Evolutionary conservation across 257 asterid species (phyloP).

Genomic region (Echium plantagineum): DNA sequence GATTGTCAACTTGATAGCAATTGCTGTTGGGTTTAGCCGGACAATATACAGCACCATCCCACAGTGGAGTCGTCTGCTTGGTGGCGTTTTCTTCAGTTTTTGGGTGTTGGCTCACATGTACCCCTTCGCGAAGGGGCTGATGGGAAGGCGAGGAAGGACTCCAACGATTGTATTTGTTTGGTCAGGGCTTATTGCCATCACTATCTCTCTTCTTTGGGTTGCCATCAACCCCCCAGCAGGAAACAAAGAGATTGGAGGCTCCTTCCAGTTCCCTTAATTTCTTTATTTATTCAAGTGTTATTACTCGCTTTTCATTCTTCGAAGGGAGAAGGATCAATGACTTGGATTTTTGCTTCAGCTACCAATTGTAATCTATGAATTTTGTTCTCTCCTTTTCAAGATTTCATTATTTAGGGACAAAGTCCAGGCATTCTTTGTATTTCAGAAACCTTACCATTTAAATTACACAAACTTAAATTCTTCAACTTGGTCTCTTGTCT

Average conservation of each 20-base stretch:
- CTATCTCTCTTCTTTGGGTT: conserved; percentile 71
- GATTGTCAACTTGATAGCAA: conserved; percentile 64
- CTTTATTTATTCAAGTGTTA: background rate
- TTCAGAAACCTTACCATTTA: conserved; percentile 7
- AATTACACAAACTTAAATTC: conserved; percentile 1
- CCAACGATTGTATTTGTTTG: conserved; percentile 78
- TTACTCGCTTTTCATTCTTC: conserved; percentile 4
- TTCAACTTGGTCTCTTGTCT: background rate
- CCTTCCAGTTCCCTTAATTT: conserved; percentile 76
- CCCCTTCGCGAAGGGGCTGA: conserved; percentile 74
- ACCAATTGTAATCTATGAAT: background rate
- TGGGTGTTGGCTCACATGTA: conserved; percentile 82
- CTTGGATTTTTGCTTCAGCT: background rate
- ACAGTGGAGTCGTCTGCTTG: conserved; percentile 77
- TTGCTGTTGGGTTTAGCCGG: conserved; percentile 72
- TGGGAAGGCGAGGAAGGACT: conserved; percentile 79
- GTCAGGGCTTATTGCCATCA: conserved; percentile 82
- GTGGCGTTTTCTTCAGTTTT: conserved; percentile 85
- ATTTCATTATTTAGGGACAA: background rate
- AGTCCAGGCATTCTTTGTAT: conserved; percentile 10
- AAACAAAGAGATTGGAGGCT: conserved; percentile 50
- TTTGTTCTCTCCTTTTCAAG: conserved; percentile 6
- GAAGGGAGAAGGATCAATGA: background rate
- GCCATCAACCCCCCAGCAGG: conserved; percentile 69
- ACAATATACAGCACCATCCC: conserved; percentile 75